Percentiles rank a stretch among this genome's conserved stretches.
phyloP scores from a whole-genome alignment of 441 rosid genomes.

The Aleurites moluccanus region DNA sequence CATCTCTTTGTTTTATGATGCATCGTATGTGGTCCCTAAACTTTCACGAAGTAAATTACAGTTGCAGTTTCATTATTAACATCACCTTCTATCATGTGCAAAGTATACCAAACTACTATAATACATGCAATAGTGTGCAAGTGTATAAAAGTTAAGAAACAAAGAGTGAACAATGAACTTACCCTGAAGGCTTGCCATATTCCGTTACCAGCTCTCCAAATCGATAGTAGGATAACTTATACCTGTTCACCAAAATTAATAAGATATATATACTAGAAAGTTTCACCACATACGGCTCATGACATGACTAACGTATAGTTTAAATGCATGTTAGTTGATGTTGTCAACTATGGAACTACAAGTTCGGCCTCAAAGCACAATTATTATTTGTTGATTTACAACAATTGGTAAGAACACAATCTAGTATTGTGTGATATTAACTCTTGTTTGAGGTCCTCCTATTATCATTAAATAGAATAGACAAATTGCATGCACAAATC shows the following conservation, averaged over 20 bases:
- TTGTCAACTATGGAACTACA: neutral
- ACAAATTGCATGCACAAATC: neutral
- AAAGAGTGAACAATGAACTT: constrained; percentile 28
- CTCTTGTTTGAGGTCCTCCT: neutral
- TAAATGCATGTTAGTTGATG: neutral
- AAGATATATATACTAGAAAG: constrained; percentile 9
- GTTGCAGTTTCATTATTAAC: neutral
- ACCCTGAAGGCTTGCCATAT: constrained; percentile 91
- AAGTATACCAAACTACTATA: neutral
- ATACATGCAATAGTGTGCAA: constrained; percentile 2
- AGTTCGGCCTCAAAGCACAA: neutral
- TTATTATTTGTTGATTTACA: neutral
- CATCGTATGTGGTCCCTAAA: no score
- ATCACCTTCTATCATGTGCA: neutral
- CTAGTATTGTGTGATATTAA: neutral
- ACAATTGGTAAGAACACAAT: neutral
- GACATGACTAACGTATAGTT: neutral
- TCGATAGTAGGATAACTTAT: constrained; percentile 90
- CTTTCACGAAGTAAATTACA: neutral
- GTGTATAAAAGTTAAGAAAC: neutral
- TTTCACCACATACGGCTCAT: neutral
- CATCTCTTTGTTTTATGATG: no score
- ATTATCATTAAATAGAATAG: no score
- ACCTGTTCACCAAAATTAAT: constrained; percentile 49
- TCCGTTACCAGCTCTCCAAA: constrained; percentile 93